Percentiles rank a stretch among this genome's conserved stretches.
These are phyloP conservation scores for Solanum hybrid DNA, from an alignment of 305 asterid genomes.

Conservation along the genomic window DNA sequence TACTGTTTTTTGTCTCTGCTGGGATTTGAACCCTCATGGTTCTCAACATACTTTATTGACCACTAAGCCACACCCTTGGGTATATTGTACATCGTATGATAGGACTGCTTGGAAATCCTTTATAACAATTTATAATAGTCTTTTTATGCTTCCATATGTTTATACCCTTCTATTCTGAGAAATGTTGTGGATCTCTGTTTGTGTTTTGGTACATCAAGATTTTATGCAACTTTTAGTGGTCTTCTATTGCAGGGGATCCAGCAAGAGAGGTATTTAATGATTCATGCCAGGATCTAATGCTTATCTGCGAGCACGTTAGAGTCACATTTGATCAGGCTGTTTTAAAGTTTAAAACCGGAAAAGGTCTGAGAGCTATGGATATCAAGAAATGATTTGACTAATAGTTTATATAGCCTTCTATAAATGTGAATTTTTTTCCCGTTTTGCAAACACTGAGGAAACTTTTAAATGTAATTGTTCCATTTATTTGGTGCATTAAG, in stretches of 20 bases:
- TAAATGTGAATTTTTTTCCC: background rate
- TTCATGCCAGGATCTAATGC: conserved; percentile 55
- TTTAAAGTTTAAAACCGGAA: conserved; percentile 35
- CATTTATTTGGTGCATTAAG: background rate
- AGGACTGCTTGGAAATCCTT: background rate
- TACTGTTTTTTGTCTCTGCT: background rate
- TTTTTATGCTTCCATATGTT: background rate
- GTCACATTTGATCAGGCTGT: conserved; percentile 51
- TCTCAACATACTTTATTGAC: background rate
- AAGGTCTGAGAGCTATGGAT: conserved; percentile 25
- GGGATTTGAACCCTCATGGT: background rate
- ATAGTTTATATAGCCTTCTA: background rate
- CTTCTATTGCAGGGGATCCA: conserved; percentile 36
- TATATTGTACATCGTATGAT: background rate
- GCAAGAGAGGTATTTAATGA: conserved; percentile 55
- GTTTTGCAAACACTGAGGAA: background rate
- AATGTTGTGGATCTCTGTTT: background rate
- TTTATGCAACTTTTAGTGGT: background rate
- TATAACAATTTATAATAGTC: background rate
- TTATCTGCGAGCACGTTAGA: conserved; percentile 41
- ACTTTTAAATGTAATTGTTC: background rate
- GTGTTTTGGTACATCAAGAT: background rate
- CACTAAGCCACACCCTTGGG: background rate
- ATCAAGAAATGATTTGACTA: background rate
- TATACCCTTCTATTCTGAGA: background rate